phyloP scores from a whole-genome alignment of 345 rosid genomes.

The Syzygium jambos region DNA sequence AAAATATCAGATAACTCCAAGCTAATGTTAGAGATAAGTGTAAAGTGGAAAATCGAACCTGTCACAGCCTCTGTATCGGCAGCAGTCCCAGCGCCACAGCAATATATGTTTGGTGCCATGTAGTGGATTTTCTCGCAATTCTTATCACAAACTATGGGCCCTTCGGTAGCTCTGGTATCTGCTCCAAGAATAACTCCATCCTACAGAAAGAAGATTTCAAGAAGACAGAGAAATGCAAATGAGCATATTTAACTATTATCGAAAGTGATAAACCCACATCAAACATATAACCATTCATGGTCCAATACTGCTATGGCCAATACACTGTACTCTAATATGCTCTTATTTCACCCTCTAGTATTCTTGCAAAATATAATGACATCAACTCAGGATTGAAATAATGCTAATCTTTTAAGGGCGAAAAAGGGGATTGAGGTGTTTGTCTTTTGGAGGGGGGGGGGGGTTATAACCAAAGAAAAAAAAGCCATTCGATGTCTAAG shows the following conservation, averaged over 20 bases:
- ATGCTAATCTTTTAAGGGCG: neutral
- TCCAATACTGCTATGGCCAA: neutral
- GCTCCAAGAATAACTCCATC: conserved; percentile 96
- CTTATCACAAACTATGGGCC: conserved; percentile 94
- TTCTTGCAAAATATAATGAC: neutral
- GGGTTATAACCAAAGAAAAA: neutral
- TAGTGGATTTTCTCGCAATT: conserved; percentile 97
- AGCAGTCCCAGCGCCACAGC: conserved; percentile 98
- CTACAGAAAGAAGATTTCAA: conserved; percentile 13
- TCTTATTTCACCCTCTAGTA: neutral
- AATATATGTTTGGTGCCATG: conserved; percentile 96
- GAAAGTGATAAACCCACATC: neutral
- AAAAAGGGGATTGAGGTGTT: neutral
- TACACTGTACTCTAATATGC: neutral
- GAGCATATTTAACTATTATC: neutral
- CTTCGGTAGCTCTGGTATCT: conserved; percentile 55
- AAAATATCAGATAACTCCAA: neutral
- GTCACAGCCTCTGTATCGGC: conserved; percentile 99
- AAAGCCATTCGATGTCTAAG: neutral
- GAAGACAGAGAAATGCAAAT: neutral
- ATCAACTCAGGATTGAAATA: neutral
- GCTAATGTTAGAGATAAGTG: neutral
- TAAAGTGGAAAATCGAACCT: conserved; percentile 24
- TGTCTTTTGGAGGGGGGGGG: neutral
- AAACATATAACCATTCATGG: neutral